Base-by-base conservation (phyloP, 1,139 yeast species). In the Hemisphaericaspora xylanilytica region DNA sequence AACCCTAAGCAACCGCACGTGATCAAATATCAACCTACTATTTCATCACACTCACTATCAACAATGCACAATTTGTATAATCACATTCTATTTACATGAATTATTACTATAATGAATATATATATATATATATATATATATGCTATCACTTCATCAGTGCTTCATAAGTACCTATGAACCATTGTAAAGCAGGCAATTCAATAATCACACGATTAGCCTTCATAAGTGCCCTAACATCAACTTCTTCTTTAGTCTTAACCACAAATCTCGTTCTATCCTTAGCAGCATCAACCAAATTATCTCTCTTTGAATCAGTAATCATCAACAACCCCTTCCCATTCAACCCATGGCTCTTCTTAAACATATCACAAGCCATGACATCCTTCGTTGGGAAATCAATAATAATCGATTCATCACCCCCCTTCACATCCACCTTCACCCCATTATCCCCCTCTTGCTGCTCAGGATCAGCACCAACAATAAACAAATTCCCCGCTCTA, bases 181-280 rank as follows among this genome's bases (percentile, higher is more conserved):
- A 83, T 56, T 80, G 78, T 54, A 90, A 75, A 2, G 96, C 94
- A 17, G 71, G 70, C 51, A 78, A 69, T 61, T 89, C 97, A 47
- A 89, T 78, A 52, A 80, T 78, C 44, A 90, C 69, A 45, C 87
- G 76, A 53, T 85, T 78, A 21, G 97, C 94, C 64, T 81, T 85
- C 48, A 90, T 76, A 41, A 90, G 57, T 56, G 89, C 96, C 63
- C 92, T 80, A 28, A 90, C 94, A 57, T 85, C 87, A 29, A 88
- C 79, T 17, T 83, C 85, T 51, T 88, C 95, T 59, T 85, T 82
- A 27, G 87, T 80, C 49, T 77, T 85, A 34, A 87, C 77, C 52
- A 75, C 77, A 29, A 55, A 69, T 45, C 58, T 68, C 75, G 28
- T 66, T 9, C 29, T 34, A 2, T 20, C 36, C 18, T 36, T 33